Percentiles rank a stretch among this genome's conserved stretches.
Conservation (phyloP, 495 filamentous ascomycete genomes). For the Neurospora tetrasperma region DNA sequence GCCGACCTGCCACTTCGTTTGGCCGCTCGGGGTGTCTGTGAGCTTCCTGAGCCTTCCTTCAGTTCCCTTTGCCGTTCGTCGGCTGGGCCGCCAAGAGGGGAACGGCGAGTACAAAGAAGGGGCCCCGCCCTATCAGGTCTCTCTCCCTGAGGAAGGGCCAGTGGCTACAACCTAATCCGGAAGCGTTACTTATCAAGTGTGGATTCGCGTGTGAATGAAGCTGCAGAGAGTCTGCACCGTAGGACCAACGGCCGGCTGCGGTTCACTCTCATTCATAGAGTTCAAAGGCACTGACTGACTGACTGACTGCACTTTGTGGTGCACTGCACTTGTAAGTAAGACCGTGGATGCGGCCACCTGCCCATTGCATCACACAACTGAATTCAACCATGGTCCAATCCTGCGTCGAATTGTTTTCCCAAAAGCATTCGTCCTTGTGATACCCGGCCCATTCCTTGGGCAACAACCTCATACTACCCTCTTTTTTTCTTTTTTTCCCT, state of each 20-base stretch:
- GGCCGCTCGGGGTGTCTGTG: neutral
- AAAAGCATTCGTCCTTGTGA: neutral
- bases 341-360: conserved; percentile 14
- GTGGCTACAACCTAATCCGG: neutral
- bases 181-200: neutral
- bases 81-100: neutral
- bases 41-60: neutral
- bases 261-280: neutral
- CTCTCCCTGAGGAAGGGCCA: neutral
- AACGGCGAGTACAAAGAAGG: neutral
- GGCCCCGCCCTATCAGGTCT: neutral
- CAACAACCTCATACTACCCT: neutral
- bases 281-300: neutral
- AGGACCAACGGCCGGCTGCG: neutral
- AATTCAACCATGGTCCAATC: neutral
- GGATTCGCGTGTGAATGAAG: no score
- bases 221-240: neutral
- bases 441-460: neutral
- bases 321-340: neutral
- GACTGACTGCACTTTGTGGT: neutral
- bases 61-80: neutral
- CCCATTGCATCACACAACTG: conserved; percentile 15
- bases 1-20: neutral
- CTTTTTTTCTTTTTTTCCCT: neutral
- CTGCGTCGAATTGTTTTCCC: neutral